Conservation (phyloP, 2,329 filamentous ascomycete genomes). For the Cladophialophora yegresii region DNA sequence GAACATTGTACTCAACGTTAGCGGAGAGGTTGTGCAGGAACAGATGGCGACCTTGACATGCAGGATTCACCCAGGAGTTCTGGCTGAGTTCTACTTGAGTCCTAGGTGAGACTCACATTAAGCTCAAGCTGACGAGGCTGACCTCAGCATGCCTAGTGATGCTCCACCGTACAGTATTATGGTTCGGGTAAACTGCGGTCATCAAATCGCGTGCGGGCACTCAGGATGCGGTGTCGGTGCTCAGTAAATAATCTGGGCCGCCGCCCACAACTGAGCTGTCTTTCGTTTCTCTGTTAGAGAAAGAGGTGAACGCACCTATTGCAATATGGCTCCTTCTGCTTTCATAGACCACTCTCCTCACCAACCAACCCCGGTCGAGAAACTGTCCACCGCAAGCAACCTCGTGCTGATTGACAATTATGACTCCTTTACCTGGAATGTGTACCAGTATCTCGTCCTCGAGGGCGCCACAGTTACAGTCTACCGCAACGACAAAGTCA, state of each 20-base stretch:
- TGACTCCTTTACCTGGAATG: constrained; percentile 99
- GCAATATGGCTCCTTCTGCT: constrained; percentile 48
- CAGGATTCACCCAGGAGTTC: too few species aligned
- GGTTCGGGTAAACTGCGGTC: constrained; percentile 8
- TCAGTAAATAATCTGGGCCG: neutral
- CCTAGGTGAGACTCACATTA: neutral
- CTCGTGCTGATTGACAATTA: constrained; percentile 98
- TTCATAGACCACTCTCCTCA: constrained; percentile 82
- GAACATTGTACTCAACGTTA: constrained; percentile 11
- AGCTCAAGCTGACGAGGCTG: neutral
- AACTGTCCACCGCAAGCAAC: constrained; percentile 79
- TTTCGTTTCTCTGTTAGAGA: neutral
- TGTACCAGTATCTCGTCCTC: constrained; percentile 97
- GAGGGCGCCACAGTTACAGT: constrained; percentile 91
- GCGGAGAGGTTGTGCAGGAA: constrained; percentile 12
- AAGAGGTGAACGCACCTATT: neutral
- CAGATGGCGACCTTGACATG: constrained; percentile 6
- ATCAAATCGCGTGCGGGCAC: neutral
- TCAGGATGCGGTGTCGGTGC: neutral
- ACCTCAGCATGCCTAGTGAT: too few species aligned
- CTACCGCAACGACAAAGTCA: constrained; percentile 87
- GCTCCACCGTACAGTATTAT: neutral
- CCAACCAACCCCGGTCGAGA: constrained; percentile 72
- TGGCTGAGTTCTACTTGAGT: too few species aligned
- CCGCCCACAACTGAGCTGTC: neutral